These are phyloP conservation scores for Thermoascus crustaceus DNA, from an alignment of 2,329 filamentous ascomycete genomes.

Conservation along the genomic window DNA sequence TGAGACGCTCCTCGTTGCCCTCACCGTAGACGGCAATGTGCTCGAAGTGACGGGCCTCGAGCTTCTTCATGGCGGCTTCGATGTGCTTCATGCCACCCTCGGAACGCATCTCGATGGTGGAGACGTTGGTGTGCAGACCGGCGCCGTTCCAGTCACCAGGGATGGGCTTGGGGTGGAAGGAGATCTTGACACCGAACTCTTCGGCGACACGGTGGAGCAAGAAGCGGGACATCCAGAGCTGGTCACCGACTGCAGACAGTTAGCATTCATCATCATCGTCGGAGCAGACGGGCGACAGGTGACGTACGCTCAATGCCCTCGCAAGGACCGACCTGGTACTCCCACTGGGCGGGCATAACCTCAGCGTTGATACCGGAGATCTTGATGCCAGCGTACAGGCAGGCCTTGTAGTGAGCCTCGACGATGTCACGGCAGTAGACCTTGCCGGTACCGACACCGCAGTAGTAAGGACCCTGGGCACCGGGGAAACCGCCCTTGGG, in stretches of 20 bases:
- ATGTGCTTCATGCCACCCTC: conserved; percentile 96
- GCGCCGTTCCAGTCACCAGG: conserved; percentile 96
- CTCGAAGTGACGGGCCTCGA: conserved; percentile 67
- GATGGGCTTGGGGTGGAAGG: conserved; percentile 92
- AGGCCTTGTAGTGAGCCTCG: conserved; percentile 87
- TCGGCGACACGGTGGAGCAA: conserved; percentile 85
- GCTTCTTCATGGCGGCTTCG: conserved; percentile 75
- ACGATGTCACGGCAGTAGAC: conserved; percentile 98
- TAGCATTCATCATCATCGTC: conserved; percentile 15
- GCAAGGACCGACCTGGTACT: conserved; percentile 93
- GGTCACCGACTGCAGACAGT: conserved; percentile 65
- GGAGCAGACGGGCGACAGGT: not conserved
- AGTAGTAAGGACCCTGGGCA: conserved; percentile 93
- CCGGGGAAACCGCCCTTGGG: conserved; percentile 80
- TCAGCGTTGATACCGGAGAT: conserved; percentile 99
- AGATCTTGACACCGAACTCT: conserved; percentile 93
- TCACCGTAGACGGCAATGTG: conserved; percentile 93
- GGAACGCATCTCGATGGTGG: conserved; percentile 75
- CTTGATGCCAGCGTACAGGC: conserved; percentile 78
- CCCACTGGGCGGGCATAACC: conserved; percentile 97
- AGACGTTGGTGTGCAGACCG: conserved; percentile 90
- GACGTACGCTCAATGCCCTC: conserved; percentile 69
- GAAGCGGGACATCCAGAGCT: conserved; percentile 91
- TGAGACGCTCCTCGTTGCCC: conserved; percentile 91
- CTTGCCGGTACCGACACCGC: conserved; percentile 93